Conservation (phyloP, 1,284 basidiomycete species). For the Apiotrichum veenhuisii region DNA sequence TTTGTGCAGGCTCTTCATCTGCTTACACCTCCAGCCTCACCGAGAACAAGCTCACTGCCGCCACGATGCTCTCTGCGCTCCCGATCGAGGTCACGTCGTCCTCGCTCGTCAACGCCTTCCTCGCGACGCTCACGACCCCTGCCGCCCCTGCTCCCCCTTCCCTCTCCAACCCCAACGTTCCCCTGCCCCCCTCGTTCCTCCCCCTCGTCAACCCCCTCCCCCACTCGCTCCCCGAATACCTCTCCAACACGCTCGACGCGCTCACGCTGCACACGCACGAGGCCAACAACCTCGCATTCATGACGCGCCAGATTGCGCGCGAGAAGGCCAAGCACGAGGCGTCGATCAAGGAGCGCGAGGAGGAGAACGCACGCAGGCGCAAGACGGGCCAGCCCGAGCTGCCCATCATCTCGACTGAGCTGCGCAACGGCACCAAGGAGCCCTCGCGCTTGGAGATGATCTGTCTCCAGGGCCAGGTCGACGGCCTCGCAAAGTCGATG, state of each 20-base stretch:
- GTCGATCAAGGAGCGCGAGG: slow-evolving; percentile 75
- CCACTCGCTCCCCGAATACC: slow-evolving; percentile 54
- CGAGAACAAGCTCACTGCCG: slow-evolving; percentile 81
- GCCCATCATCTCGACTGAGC: slow-evolving; percentile 76
- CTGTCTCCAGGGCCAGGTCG: slow-evolving; percentile 79
- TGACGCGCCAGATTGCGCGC: slow-evolving; percentile 83
- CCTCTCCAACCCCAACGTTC: slow-evolving; percentile 32
- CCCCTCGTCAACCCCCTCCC: slow-evolving; percentile 47
- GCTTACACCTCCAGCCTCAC: slow-evolving; percentile 60
- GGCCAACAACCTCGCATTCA: slow-evolving; percentile 89
- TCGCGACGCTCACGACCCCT: slow-evolving; percentile 62
- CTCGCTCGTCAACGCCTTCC: slow-evolving; percentile 77
- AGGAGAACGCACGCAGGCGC: slow-evolving; percentile 79
- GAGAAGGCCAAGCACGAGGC: slow-evolving; percentile 80
- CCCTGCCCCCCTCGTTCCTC: slow-evolving; percentile 56
- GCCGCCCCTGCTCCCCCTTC: slow-evolving; percentile 36
- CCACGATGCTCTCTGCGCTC: slow-evolving; percentile 83
- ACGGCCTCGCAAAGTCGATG: slow-evolving; percentile 73
- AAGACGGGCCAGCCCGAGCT: slow-evolving; percentile 81
- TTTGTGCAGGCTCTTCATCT: slow-evolving; percentile 1
- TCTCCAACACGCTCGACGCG: slow-evolving; percentile 78
- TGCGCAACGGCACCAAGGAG: slow-evolving; percentile 82
- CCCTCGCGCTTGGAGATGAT: slow-evolving; percentile 87
- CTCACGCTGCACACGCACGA: slow-evolving; percentile 84
- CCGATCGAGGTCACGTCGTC: slow-evolving; percentile 86